phyloP scores from a whole-genome alignment of 768 basidiomycete species.

The Phaeotremella skinneri region DNA sequence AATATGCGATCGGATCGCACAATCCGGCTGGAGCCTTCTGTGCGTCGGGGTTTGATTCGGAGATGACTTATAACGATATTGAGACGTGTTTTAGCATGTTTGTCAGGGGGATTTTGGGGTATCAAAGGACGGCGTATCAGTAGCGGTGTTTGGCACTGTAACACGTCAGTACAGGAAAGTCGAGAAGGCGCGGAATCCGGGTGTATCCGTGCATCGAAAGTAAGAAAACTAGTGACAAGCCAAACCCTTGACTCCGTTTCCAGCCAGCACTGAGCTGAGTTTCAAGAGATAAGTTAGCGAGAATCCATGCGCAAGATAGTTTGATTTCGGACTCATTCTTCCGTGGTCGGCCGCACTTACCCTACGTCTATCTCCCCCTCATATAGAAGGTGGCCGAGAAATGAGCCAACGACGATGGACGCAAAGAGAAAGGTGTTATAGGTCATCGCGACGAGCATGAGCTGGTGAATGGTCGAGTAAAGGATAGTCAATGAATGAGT shows the following conservation, averaged over 20 bases:
- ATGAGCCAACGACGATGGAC: slow-evolving; percentile 78
- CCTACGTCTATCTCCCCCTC: slow-evolving; percentile 65
- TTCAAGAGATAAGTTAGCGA: not conserved
- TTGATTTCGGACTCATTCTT: not conserved
- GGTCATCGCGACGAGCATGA: slow-evolving; percentile 93
- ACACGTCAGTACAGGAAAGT: no score
- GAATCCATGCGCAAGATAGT: not conserved
- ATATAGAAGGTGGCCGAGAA: slow-evolving; percentile 76
- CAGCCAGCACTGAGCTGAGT: slow-evolving; percentile 55
- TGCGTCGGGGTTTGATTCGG: no score
- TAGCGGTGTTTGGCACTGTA: no score
- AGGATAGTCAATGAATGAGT: not conserved
- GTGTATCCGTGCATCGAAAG: slow-evolving; percentile 5
- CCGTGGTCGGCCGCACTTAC: slow-evolving; percentile 18
- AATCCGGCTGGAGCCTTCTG: no score
- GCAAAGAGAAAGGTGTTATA: slow-evolving; percentile 89
- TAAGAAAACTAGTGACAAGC: slow-evolving; percentile 64
- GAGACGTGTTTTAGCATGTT: no score
- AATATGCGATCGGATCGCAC: no score
- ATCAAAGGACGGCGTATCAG: no score
- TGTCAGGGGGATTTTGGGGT: no score
- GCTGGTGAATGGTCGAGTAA: slow-evolving; percentile 9
- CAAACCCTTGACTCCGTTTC: slow-evolving; percentile 62
- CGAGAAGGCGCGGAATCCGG: not conserved
- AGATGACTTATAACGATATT: no score